Base-by-base conservation (phyloP, 768 basidiomycete genomes). In the Russula compacta region DNA sequence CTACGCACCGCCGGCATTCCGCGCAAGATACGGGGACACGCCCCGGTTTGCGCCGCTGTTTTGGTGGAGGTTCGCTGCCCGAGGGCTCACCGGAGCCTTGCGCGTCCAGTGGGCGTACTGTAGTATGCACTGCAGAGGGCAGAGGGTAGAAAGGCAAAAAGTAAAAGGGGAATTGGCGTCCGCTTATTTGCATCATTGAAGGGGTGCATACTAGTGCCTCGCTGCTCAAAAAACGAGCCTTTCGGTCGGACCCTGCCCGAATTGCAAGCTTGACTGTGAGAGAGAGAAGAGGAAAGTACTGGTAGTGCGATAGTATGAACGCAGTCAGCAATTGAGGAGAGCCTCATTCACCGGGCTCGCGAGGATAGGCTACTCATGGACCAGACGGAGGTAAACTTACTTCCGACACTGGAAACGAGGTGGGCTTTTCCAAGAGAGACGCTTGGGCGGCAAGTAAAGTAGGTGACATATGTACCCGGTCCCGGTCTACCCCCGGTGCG, bases 1-100 rank as follows among this genome's bases (percentile, higher is more conserved):
- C 4, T 14, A 60, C 73, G 40, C 58, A 73, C 75, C 75, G 71
- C 67, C 73, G 69, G 63, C 73, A 75, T 65, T 77, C 77, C 0
- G 75, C 73, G 55, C 70, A 71, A 14, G 70, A 70, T 43, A 71
- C 69, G 36, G 67, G 67, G 17, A 66, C 67, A 44, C 67, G 64
- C 17, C 67, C 67, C 2, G 67, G 67, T 21, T 67, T 67, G 35
- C 66, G 64, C 15, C 66, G 60, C 42, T 58, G 66, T 58, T 52
- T 56, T 7, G 57, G 56, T 14, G 62, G 59, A 15, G 61, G 61
- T 8, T 49, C 61, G 19, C 51, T 53, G 21, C 61, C 56, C 33
- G 49, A 40, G n/a, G 56, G 51, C 35, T 44, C 48, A 14, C 56
- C 46, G 12, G 61, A 62, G 39, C 21, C 19, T 29, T 24, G 44